Base-by-base conservation (phyloP, 306 rosid species). In the Cajanus cajan region DNA sequence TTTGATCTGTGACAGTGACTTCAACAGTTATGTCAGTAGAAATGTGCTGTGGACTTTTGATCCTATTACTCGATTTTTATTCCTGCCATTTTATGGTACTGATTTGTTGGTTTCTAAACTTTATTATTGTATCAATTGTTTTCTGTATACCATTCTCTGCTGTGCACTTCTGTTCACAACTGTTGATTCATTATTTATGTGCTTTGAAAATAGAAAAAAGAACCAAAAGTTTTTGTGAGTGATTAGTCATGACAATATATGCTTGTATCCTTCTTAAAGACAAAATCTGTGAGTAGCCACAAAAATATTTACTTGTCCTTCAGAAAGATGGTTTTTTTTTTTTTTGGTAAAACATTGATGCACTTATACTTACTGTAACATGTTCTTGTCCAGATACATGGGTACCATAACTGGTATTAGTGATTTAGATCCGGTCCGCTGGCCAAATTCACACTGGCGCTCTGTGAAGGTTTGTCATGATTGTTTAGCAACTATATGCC, bases 371-470 rank as follows among this genome's bases (percentile, higher is more conserved):
- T 39, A 74, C 54, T 82, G 40, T 19, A 66, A 43, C 52, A 59
- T 80, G 51, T 75, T 55, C 70, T 72, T 79, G 69, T 77, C 75
- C 87, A 90, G 95, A 43, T 90, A 88, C 85, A 88, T 90, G 95
- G 94, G 95, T 77, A 90, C 95, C 39, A 90, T 90, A 51, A 90
- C 95, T 73, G 92, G 92, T 34, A 88, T 88, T 77, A 79, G 90
- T 79, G 95, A 90, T 77, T 80, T 90, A 44, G 92, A 90, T 83
- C 84, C 90, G 8, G 87, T 82, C 80, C 92, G 92, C 83, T 90
- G 95, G 95, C 73, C 86, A 73, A 90, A 87, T 79, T 90, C 95
- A 74, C 89, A 90, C 68, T 90, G 95, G 95, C 95, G 90, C 48
- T 90, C 95, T 79, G 92, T 90, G 82, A 90, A 90, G 95, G 95